Percentiles rank a stretch among this genome's conserved stretches.
Evolutionary conservation across 305 asterid genomes (phyloP).

Genomic region (Fraxinus sp.): DNA sequence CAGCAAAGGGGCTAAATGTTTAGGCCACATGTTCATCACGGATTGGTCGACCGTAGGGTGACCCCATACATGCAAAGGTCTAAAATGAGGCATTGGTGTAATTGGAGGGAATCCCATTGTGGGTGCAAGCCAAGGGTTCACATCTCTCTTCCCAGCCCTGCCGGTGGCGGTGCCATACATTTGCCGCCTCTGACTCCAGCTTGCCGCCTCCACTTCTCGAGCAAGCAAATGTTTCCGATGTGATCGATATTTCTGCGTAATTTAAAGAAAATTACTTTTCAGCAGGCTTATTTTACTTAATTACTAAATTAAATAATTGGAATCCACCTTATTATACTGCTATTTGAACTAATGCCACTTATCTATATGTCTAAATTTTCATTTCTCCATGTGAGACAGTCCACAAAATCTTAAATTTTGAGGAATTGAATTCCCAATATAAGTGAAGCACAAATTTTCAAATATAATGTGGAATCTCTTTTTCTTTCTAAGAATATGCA

Average conservation of each 20-base stretch:
- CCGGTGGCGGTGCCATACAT: slow-evolving; percentile 36
- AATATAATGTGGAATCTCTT: background rate
- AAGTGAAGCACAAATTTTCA: background rate
- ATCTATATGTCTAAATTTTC: background rate
- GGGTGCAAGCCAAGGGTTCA: slow-evolving; percentile 68
- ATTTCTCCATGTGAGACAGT: background rate
- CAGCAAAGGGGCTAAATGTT: slow-evolving; percentile 51
- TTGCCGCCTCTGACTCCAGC: slow-evolving; percentile 78
- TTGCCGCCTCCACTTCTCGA: slow-evolving; percentile 84
- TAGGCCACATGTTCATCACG: slow-evolving; percentile 73
- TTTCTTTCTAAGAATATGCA: background rate
- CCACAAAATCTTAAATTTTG: too few relatives aligned
- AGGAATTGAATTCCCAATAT: background rate
- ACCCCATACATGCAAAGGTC: slow-evolving; percentile 97
- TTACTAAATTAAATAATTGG: background rate
- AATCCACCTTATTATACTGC: background rate
- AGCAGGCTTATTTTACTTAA: background rate
- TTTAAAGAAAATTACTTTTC: background rate
- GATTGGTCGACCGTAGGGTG: slow-evolving; percentile 88
- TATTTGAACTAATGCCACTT: background rate
- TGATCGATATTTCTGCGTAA: slow-evolving; percentile 76
- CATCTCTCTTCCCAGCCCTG: slow-evolving; percentile 56
- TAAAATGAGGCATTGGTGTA: slow-evolving; percentile 54
- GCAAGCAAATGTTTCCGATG: slow-evolving; percentile 86
- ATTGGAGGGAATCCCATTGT: slow-evolving; percentile 80